These are phyloP conservation scores for Byssochlamys sp. DNA, from an alignment of 2,329 filamentous ascomycete species.

Conservation along the genomic window DNA sequence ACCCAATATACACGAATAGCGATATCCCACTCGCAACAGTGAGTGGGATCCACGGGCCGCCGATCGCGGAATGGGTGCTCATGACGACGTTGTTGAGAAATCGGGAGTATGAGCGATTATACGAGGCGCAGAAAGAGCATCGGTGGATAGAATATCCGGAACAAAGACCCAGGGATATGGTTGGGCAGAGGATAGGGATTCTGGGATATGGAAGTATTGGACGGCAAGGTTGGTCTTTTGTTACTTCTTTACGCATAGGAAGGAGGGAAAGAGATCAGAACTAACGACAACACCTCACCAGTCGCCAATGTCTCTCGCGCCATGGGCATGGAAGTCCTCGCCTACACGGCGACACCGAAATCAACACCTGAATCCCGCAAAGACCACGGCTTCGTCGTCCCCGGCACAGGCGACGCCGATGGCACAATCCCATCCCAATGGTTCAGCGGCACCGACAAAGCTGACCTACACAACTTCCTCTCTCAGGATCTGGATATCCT, in stretches of 20 bases:
- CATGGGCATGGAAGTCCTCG: slow-evolving; percentile 62
- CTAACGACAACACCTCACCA: slow-evolving; percentile 13
- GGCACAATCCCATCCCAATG: slow-evolving; percentile 47
- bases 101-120: slow-evolving; percentile 46
- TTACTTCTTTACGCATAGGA: neutral
- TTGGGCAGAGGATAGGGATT: slow-evolving; percentile 51
- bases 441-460: slow-evolving; percentile 48
- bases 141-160: slow-evolving; percentile 35
- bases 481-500: slow-evolving; percentile 48
- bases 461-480: slow-evolving; percentile 45
- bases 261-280: neutral
- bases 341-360: slow-evolving; percentile 64
- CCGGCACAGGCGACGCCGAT: slow-evolving; percentile 54
- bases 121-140: slow-evolving; percentile 50
- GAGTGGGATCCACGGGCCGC: slow-evolving; percentile 51
- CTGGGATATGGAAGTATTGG: slow-evolving; percentile 56
- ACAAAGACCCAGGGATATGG: slow-evolving; percentile 41
- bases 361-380: slow-evolving; percentile 53
- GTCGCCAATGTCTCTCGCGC: slow-evolving; percentile 51
- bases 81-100: slow-evolving; percentile 48
- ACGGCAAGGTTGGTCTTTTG: slow-evolving; percentile 41
- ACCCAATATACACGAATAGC: slow-evolving; percentile 45
- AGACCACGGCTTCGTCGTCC: slow-evolving; percentile 59
- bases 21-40: slow-evolving; percentile 47
- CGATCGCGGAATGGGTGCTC: slow-evolving; percentile 58